Evolutionary conservation across 2,329 filamentous ascomycete species (phyloP).

Genomic region (Mollisia scopiformis): DNA sequence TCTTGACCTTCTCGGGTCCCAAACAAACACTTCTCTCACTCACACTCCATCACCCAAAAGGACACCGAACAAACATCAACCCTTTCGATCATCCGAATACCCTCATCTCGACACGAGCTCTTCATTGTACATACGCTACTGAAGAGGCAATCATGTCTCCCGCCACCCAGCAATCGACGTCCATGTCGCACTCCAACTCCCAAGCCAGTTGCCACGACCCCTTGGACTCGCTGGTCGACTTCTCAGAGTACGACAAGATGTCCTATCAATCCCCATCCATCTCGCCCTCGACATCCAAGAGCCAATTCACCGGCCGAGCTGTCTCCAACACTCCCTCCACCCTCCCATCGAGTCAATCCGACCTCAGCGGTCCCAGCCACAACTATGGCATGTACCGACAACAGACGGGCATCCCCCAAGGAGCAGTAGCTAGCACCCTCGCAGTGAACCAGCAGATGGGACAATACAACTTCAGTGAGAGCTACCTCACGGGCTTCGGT

Average conservation of each 20-base stretch:
- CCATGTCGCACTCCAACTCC: slow-evolving; percentile 29
- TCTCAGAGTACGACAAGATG: slow-evolving; percentile 64
- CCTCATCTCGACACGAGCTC: background rate
- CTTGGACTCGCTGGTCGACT: slow-evolving; percentile 61
- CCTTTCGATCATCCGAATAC: background rate
- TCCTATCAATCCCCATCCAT: slow-evolving; percentile 63
- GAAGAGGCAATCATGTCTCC: slow-evolving; percentile 25
- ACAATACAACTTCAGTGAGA: slow-evolving; percentile 48
- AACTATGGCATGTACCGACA: slow-evolving; percentile 96
- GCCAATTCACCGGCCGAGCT: slow-evolving; percentile 53
- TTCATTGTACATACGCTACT: background rate
- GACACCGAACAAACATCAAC: background rate
- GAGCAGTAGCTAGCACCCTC: slow-evolving; percentile 78
- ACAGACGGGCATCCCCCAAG: slow-evolving; percentile 88
- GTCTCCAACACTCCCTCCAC: slow-evolving; percentile 55
- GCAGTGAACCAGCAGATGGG: slow-evolving; percentile 71
- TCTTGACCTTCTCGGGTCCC: slow-evolving; percentile 8
- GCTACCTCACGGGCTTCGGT: slow-evolving; percentile 53
- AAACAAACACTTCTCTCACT: background rate
- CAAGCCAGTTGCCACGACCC: slow-evolving; percentile 36
- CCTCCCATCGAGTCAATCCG: slow-evolving; percentile 57
- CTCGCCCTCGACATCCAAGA: slow-evolving; percentile 58
- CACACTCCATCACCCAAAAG: background rate
- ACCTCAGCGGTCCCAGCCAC: slow-evolving; percentile 82
- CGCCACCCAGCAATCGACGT: slow-evolving; percentile 27